These are phyloP conservation scores for Phytopythium boreale DNA, from an alignment of 352 stramenopile genomes.

Conservation along the genomic window DNA sequence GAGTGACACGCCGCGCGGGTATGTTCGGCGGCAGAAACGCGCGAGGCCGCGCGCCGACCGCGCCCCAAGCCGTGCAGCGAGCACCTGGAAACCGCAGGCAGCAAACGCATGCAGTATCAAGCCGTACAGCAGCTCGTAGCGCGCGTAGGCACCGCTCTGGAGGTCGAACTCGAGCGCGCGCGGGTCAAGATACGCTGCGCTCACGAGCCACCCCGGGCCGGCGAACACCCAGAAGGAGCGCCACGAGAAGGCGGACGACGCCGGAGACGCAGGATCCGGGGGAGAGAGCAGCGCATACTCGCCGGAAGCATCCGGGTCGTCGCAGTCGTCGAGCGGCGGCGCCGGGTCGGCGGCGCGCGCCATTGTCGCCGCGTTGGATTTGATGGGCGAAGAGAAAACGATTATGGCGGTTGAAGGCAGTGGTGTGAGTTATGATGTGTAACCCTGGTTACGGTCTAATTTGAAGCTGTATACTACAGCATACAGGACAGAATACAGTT, in stretches of 20 bases:
- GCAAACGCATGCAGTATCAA: constrained; percentile 81
- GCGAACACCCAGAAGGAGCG: constrained; percentile 52
- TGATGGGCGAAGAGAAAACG: not conserved
- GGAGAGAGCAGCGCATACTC: not conserved
- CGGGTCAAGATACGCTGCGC: constrained; percentile 90
- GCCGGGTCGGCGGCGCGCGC: not conserved
- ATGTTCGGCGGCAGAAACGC: constrained; percentile 65
- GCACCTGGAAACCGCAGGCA: constrained; percentile 84
- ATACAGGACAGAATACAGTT: not conserved
- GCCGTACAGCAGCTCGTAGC: constrained; percentile 85
- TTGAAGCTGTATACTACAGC: not conserved
- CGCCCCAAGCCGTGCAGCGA: constrained; percentile 85
- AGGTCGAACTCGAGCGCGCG: constrained; percentile 93
- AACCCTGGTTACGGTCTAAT: not conserved
- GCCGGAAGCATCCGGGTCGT: not conserved
- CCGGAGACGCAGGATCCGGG: not conserved
- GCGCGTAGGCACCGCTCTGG: constrained; percentile 81
- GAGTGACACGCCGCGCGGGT: constrained; percentile 45
- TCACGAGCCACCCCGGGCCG: constrained; percentile 61
- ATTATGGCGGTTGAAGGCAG: not conserved
- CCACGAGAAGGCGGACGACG: constrained; percentile 40
- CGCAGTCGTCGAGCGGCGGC: not conserved
- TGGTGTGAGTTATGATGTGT: not conserved
- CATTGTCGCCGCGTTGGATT: not conserved
- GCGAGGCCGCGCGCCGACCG: constrained; percentile 83